Evolutionary conservation across 225 moss, liverwort and hornwort genomes (phyloP).

Genomic region (Pleurozium schreberi): DNA sequence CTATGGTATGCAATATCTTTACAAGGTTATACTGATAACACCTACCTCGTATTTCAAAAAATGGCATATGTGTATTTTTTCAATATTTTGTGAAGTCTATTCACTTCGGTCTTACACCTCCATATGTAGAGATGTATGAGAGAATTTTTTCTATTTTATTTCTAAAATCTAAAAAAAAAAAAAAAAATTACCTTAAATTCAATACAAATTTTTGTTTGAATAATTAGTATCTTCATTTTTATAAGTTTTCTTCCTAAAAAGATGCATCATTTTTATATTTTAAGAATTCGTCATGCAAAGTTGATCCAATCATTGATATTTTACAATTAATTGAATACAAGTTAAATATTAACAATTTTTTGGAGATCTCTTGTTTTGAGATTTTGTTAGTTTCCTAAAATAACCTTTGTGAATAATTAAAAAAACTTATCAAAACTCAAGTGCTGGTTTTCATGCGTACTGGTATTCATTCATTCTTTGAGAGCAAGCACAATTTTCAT

Average conservation of each 20-base stretch:
- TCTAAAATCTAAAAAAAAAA: too few relatives aligned
- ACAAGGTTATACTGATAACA: background rate
- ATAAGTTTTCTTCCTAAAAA: too few relatives aligned
- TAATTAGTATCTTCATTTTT: too few relatives aligned
- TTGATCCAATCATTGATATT: background rate
- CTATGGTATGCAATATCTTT: too few relatives aligned
- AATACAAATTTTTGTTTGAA: too few relatives aligned
- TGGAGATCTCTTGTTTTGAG: background rate
- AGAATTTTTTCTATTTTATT: background rate
- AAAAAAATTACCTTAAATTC: too few relatives aligned
- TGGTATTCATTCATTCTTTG: too few relatives aligned
- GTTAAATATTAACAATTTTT: background rate
- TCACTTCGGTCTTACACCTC: background rate
- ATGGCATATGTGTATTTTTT: rapidly evolving
- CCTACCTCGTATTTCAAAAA: background rate
- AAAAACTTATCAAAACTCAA: background rate
- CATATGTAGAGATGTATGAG: background rate
- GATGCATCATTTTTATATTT: background rate
- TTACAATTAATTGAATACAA: background rate
- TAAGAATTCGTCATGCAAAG: background rate
- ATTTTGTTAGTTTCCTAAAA: rapidly evolving
- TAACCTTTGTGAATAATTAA: background rate
- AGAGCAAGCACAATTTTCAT: too few relatives aligned
- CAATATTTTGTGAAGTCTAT: background rate
- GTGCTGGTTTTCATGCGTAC: too few relatives aligned